A percentile compares a stretch with the other conserved stretches of the same genome.
Conservation (phyloP, 441 rosid species). For the Syzygium malaccense region DNA sequence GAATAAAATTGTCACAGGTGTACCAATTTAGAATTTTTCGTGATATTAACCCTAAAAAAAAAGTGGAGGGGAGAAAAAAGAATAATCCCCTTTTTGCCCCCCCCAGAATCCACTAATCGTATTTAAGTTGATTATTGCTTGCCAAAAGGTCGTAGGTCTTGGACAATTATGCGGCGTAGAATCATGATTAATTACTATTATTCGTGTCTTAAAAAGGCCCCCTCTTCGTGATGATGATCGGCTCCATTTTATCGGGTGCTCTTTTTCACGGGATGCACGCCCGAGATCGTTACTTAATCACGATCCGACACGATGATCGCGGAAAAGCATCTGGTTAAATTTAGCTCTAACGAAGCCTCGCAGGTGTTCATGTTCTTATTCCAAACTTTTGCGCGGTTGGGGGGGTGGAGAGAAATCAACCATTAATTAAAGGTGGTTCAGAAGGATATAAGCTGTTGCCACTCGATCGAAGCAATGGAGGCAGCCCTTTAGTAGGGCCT, state of each 20-base stretch:
- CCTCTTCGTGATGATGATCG: background rate
- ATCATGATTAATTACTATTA: background rate
- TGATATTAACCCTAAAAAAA: background rate
- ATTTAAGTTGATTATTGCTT: constrained; percentile 22
- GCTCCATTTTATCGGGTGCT: background rate
- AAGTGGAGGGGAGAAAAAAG: background rate
- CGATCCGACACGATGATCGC: background rate
- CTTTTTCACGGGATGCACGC: background rate
- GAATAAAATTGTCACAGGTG: no score
- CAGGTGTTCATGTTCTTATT: background rate
- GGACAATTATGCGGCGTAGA: constrained; percentile 10
- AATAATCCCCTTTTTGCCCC: background rate
- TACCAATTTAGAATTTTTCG: no score
- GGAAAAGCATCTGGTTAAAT: background rate
- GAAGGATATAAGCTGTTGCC: background rate
- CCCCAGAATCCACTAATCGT: constrained; percentile 20
- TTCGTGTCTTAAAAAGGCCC: background rate
- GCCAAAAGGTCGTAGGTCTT: constrained; percentile 37
- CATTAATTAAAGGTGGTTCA: background rate
- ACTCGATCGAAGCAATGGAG: background rate
- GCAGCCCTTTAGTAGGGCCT: background rate
- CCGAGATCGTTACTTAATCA: background rate
- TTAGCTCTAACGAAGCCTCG: background rate
- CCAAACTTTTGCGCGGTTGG: background rate
- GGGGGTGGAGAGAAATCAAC: background rate